Evolutionary conservation across 306 rosid species (phyloP).

Genomic region (Carpinus viminea): DNA sequence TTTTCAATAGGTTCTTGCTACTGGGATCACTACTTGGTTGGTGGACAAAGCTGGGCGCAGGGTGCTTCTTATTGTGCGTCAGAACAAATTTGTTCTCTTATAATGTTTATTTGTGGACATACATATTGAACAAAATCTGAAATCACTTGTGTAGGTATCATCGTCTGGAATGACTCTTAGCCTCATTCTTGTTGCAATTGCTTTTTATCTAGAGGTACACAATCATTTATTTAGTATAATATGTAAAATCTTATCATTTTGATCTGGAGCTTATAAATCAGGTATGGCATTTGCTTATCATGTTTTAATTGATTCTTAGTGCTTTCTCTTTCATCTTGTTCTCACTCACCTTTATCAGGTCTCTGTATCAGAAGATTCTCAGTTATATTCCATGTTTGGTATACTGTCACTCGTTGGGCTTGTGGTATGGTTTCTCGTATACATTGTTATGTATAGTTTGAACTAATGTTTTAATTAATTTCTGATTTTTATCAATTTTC

Average conservation of each 20-base stretch:
- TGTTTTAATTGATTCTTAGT: slow-evolving; percentile 13
- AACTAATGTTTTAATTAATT: slow-evolving; percentile 1
- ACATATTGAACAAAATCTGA: slow-evolving; percentile 1
- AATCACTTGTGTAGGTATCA: slow-evolving; percentile 56
- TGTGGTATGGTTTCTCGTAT: slow-evolving; percentile 53
- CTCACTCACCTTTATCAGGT: slow-evolving; percentile 38
- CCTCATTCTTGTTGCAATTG: slow-evolving; percentile 61
- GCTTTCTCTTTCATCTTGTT: slow-evolving; percentile 10
- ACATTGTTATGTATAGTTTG: slow-evolving; percentile 1
- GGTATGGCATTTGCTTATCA: neutral
- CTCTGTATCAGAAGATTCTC: slow-evolving; percentile 40
- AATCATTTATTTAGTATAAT: neutral
- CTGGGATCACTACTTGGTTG: slow-evolving; percentile 78
- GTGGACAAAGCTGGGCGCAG: slow-evolving; percentile 80
- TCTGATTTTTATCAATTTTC: slow-evolving; percentile 24
- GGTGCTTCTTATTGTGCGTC: slow-evolving; percentile 65
- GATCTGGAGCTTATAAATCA: neutral
- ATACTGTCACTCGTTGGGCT: slow-evolving; percentile 64
- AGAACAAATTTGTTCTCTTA: slow-evolving; percentile 6
- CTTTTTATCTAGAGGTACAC: slow-evolving; percentile 69
- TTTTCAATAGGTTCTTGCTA: slow-evolving; percentile 58
- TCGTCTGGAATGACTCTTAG: slow-evolving; percentile 70
- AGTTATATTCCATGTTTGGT: slow-evolving; percentile 43
- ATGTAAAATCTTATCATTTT: neutral
- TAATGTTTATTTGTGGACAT: neutral